phyloP scores from a whole-genome alignment of 164 flowering plant genomes.

The Sedum album region DNA sequence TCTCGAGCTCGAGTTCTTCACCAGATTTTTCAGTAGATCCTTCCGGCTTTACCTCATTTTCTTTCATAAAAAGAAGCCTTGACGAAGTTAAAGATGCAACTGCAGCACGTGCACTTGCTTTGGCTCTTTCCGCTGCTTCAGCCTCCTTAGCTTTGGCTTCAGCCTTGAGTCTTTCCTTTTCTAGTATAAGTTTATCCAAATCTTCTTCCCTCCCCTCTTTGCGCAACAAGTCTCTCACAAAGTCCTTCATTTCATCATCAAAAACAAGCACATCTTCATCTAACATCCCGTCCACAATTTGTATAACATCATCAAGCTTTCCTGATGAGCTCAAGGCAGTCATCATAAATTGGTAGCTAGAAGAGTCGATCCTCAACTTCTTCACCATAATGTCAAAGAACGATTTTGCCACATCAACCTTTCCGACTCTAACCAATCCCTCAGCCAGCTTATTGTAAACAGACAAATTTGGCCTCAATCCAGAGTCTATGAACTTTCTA shows the following conservation, averaged over 20 bases:
- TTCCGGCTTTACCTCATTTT: slow-evolving; percentile 12
- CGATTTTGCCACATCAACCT: slow-evolving; percentile 68
- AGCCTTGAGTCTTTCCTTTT: slow-evolving; percentile 62
- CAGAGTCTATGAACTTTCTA: slow-evolving; percentile 60
- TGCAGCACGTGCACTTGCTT: slow-evolving; percentile 47
- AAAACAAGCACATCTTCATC: slow-evolving; percentile 50
- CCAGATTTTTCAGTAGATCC: slow-evolving; percentile 1
- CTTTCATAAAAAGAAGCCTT: slow-evolving; percentile 32
- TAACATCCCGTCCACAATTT: slow-evolving; percentile 44
- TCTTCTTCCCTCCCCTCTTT: slow-evolving; percentile 84
- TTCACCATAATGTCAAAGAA: slow-evolving; percentile 73
- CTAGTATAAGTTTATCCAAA: slow-evolving; percentile 53
- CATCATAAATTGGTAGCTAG: slow-evolving; percentile 55
- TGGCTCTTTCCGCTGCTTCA: slow-evolving; percentile 53
- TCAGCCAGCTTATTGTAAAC: slow-evolving; percentile 57
- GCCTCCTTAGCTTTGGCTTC: slow-evolving; percentile 41
- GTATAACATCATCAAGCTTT: slow-evolving; percentile 61
- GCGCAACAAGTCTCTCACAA: slow-evolving; percentile 49
- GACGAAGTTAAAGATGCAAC: slow-evolving; percentile 43
- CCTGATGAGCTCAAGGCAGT: slow-evolving; percentile 50
- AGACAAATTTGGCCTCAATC: slow-evolving; percentile 58
- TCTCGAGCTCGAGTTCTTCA: no score
- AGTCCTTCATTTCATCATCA: slow-evolving; percentile 49
- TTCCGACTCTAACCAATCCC: slow-evolving; percentile 55
- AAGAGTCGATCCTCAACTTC: slow-evolving; percentile 60